A percentile compares a stretch with the other conserved stretches of the same genome.
These are phyloP conservation scores for Sodiomyces alkalinus DNA, from an alignment of 2,329 filamentous ascomycete genomes.

Conservation along the genomic window DNA sequence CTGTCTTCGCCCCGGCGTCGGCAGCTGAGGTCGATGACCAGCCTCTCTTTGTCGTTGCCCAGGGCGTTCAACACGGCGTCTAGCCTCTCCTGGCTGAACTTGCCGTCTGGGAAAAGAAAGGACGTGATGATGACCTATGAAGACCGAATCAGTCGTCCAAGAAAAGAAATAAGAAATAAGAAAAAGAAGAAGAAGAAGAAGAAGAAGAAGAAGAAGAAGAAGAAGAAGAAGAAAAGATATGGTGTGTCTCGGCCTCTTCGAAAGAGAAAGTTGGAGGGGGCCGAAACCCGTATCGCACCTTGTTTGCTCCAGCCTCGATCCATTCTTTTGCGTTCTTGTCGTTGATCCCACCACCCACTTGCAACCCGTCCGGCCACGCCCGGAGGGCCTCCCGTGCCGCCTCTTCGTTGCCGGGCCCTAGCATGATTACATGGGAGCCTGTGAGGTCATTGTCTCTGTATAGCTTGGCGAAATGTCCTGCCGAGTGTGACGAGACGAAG, in stretches of 20 bases:
- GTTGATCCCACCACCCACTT: constrained; percentile 88
- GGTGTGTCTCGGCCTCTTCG: no score
- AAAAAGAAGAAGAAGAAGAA: no score
- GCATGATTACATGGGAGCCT: constrained; percentile 92
- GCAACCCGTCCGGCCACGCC: constrained; percentile 67
- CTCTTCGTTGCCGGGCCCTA: constrained; percentile 73
- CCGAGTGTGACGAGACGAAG: constrained; percentile 72
- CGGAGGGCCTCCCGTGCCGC: constrained; percentile 63
- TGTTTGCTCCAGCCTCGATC: constrained; percentile 78
- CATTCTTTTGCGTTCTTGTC: constrained; percentile 72
- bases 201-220: no score
- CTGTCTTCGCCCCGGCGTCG: constrained; percentile 52
- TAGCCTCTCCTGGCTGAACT: constrained; percentile 65
- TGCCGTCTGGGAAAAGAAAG: constrained; percentile 74
- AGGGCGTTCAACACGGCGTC: constrained; percentile 59
- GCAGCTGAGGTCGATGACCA: constrained; percentile 93
- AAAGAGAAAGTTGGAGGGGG: no score
- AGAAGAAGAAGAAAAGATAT: no score
- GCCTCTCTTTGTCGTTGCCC: constrained; percentile 57
- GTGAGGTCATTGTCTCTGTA: constrained; percentile 61
- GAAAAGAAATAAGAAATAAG: no score
- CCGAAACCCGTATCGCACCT: constrained; percentile 40
- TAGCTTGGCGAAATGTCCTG: constrained; percentile 64
- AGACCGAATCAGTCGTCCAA: no score
- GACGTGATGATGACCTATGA: constrained; percentile 96